phyloP scores from a whole-genome alignment of 164 flowering plant species.

The Piper betle region DNA sequence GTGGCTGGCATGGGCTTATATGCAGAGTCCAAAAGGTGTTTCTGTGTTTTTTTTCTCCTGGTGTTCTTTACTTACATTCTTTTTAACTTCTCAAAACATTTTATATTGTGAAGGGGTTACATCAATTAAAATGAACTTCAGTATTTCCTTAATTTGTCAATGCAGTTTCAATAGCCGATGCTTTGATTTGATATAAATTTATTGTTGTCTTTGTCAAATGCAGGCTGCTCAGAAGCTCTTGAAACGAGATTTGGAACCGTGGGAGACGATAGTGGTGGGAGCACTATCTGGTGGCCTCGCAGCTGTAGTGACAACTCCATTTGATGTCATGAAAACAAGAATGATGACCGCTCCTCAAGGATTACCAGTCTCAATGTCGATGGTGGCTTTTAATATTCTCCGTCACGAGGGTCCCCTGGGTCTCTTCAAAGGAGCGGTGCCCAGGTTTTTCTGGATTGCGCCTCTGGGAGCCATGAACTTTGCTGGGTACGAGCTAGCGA shows the following conservation, averaged over 20 bases:
- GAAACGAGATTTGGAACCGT: conserved; percentile 79
- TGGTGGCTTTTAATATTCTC: conserved; percentile 68
- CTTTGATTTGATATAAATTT: neutral
- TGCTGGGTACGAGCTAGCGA: conserved; percentile 93
- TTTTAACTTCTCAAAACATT: no score
- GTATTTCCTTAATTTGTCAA: no score
- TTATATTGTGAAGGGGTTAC: neutral
- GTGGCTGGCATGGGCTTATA: conserved; percentile 98
- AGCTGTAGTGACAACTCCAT: conserved; percentile 89
- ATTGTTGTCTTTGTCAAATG: neutral
- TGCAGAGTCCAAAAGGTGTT: conserved; percentile 94
- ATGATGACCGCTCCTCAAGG: conserved; percentile 96
- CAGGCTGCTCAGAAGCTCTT: conserved; percentile 56
- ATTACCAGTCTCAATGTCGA: conserved; percentile 51
- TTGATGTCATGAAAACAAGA: conserved; percentile 96
- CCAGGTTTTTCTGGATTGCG: conserved; percentile 98
- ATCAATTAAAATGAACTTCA: neutral
- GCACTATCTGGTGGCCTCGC: conserved; percentile 92
- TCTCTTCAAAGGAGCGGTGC: conserved; percentile 88
- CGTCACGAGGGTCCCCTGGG: conserved; percentile 88
- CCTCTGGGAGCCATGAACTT: conserved; percentile 99
- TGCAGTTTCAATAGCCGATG: neutral
- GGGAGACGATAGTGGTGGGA: conserved; percentile 90
- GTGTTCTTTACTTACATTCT: neutral
- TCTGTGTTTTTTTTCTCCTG: neutral